Conservation (phyloP, 768 basidiomycete genomes). For the Termitomyces sp. region DNA sequence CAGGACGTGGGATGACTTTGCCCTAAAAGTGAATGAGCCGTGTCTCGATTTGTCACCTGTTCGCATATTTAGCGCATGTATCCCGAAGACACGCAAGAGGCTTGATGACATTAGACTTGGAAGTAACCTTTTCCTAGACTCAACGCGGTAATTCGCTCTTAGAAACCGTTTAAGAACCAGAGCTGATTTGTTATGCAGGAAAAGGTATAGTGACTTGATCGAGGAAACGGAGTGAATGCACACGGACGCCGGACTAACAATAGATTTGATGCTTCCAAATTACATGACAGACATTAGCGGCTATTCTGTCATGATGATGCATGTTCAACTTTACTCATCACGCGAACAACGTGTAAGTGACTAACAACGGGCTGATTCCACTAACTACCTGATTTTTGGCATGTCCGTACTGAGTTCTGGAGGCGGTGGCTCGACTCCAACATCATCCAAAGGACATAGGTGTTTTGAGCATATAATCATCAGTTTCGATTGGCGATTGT, state of each 20-base stretch:
- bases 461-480: not conserved
- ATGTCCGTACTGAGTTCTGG: conserved; percentile 82
- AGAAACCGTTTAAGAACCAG: not conserved
- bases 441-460: conserved; percentile 20
- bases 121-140: not conserved
- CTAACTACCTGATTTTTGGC: conserved; percentile 68
- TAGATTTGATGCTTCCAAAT: not conserved
- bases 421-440: conserved; percentile 71
- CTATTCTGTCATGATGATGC: not conserved
- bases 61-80: not conserved
- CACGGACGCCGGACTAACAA: not conserved
- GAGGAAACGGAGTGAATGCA: not conserved
- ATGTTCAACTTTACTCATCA: not conserved
- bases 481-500: not conserved
- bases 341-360: not conserved
- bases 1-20: not conserved
- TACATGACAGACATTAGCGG: not conserved
- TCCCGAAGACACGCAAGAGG: not conserved
- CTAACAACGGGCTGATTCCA: not conserved
- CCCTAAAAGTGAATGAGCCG: not conserved
- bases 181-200: not conserved
- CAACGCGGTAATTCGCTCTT: not conserved
- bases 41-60: not conserved
- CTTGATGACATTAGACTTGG: not conserved
- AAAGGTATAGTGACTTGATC: not conserved